These are phyloP conservation scores for Scalesia atractyloides DNA, from an alignment of 129 eudicot species.

Conservation along the genomic window DNA sequence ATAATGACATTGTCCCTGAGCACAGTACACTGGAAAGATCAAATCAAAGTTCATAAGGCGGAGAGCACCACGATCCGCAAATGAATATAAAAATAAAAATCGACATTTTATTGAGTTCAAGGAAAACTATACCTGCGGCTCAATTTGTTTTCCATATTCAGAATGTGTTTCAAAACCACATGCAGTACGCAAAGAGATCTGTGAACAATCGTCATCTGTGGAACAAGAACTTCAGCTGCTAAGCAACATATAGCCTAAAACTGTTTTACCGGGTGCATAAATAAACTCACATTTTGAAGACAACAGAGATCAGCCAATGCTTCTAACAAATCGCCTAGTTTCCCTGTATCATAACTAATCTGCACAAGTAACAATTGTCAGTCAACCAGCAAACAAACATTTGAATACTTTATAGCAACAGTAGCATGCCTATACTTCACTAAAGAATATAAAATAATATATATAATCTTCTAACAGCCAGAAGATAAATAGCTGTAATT, in stretches of 20 bases:
- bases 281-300: constrained; percentile 64
- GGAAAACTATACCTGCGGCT: constrained; percentile 40
- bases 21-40: constrained; percentile 82
- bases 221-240: constrained; percentile 19
- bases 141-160: constrained; percentile 38
- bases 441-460: constrained; percentile 10
- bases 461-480: not conserved
- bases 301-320: constrained; percentile 63
- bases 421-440: not conserved
- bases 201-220: constrained; percentile 64
- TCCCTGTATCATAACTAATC: constrained; percentile 56
- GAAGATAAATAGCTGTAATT: not conserved
- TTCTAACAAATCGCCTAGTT: constrained; percentile 50
- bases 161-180: constrained; percentile 45
- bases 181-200: constrained; percentile 62
- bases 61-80: constrained; percentile 26
- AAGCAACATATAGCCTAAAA: constrained; percentile 5
- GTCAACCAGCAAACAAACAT: constrained; percentile 22
- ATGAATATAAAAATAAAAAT: not conserved
- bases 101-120: not conserved
- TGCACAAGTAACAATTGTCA: constrained; percentile 35
- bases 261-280: not conserved
- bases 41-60: constrained; percentile 65
- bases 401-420: not conserved
- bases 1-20: constrained; percentile 84